Base-by-base conservation (phyloP, 805 yeast genomes). In the Pichia eremophila region DNA sequence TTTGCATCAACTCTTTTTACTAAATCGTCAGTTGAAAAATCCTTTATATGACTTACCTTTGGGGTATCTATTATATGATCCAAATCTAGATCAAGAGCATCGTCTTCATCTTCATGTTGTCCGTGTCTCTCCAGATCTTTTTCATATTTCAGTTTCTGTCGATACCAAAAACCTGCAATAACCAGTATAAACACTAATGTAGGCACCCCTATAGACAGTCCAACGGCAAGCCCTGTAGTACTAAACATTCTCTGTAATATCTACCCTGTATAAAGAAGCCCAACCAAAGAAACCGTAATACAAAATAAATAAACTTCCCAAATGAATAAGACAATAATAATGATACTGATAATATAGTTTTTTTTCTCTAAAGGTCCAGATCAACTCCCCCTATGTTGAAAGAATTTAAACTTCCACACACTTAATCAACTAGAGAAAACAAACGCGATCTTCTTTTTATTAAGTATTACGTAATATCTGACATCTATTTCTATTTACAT, bases 121-220 rank as follows among this genome's bases (percentile, higher is more conserved):
- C 65, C 67, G 18, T 64, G 65, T 25, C 62, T 57, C 39, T 62
- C 65, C 8, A 44, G 46, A 48, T 75, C 80, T 43, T 57, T 56
- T 43, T 62, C 65, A 37, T 66, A 60, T 40, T 69, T 63, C 48
- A 61, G 54, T 47, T 64, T 70, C 46, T 70, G 66, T 40, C 71
- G 64, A 31, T 59, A 48, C 69, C 73, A 69, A 47, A 72, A 66
- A 11, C 51, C 51, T 3, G 63, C 32, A 0, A 71, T 64, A 3
- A 72, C 61, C 0, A 66, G 17, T 1, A 70, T 12, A 1, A 72
- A 70, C 10, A 73, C 51, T 5, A 65, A 68, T n/a, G 68, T 55
- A 0, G 81, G 81, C 25, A 76, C 64, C 34, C 79, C 80, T 5
- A 76, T 74, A 3, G 79, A 76, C 51, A 76, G 69, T 2, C 79